Percentiles rank a stretch among this genome's conserved stretches.
Conservation (phyloP, 257 asterid species). For the Ilex asprella region DNA sequence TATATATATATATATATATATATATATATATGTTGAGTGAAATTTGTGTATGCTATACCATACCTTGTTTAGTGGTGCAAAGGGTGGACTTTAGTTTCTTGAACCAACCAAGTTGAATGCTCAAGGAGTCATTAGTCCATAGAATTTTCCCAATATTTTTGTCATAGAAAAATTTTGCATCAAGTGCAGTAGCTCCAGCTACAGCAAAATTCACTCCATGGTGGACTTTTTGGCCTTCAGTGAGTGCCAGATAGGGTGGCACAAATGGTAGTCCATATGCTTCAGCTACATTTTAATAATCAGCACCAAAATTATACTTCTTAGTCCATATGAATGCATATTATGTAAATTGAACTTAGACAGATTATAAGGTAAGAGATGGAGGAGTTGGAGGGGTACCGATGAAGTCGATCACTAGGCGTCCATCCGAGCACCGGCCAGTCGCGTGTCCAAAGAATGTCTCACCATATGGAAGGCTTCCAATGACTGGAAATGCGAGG, state of each 20-base stretch:
- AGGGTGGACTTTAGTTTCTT: too few relatives aligned
- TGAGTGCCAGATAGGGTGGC: neutral
- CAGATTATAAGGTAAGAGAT: neutral
- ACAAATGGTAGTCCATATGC: neutral
- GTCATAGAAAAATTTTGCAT: too few relatives aligned
- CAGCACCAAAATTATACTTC: neutral
- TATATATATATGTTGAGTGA: too few relatives aligned
- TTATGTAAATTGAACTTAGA: too few relatives aligned
- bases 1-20: too few relatives aligned
- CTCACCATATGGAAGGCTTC: conserved; percentile 51
- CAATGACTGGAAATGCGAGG: conserved; percentile 57
- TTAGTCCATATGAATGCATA: neutral
- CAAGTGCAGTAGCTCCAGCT: too few relatives aligned
- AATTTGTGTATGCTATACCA: too few relatives aligned
- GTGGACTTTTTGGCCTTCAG: neutral
- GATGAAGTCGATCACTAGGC: conserved; percentile 50
- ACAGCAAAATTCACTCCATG: too few relatives aligned
- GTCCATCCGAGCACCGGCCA: conserved; percentile 61
- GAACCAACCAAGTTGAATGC: too few relatives aligned
- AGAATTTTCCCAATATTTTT: too few relatives aligned
- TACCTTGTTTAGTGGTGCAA: too few relatives aligned
- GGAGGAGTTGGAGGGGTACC: conserved; percentile 20
- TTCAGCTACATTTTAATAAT: neutral
- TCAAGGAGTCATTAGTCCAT: too few relatives aligned
- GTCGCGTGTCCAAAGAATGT: conserved; percentile 63